Evolutionary conservation across 202 grass and related monocot species (phyloP), one percentile per base, ranked within the genome.

Genomic region (Elaeis oleifera): DNA sequence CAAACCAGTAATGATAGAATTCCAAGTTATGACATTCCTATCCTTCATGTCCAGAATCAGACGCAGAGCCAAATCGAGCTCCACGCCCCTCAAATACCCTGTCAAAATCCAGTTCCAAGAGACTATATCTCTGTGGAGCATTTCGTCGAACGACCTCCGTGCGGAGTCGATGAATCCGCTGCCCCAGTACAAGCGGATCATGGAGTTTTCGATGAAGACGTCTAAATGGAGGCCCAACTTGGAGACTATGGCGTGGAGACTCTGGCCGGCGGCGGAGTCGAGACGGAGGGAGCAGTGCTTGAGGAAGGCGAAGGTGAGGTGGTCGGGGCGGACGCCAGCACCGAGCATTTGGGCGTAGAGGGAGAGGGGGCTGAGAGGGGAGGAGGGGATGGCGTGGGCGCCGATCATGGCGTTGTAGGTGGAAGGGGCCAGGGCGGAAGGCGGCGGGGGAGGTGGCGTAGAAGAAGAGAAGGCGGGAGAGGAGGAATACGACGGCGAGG

Each of bases 21-120:
- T 84, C 86, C 86, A 84, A 8, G 74, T 84, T 31, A 80, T 63
- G 49, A 76, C 74, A 73, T 81, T 73, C 71, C 71, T 81, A 49
- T 61, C 65, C 27, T 32, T 17, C 55, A 80, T 70, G 1, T 52
- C 60, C 8, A 70, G 61, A 51, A 79, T 81, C 36, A 81, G 56
- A 56, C 27, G 51, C 54, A 21, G 59, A 44, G 71, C 83, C 44
- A 36, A 18, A 32, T 66, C 70, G 50, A 84, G 63, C 49, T 75
- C 64, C 1, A 71, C 74, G 18, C 81, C 81, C 63, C 74, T 81
- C 14, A 68, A 68, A 6, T 84, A 77, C 71, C 83, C 77, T 44
- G 63, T 66, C 18, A 84, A 67, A 62, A 84, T 48, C n/a, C 78
- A 89, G 63, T 89, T 81, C 74, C 71, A 78, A 62, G 81, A 84